Conservation (phyloP, 805 yeast species). For the Wickerhamiella occidentalis region DNA sequence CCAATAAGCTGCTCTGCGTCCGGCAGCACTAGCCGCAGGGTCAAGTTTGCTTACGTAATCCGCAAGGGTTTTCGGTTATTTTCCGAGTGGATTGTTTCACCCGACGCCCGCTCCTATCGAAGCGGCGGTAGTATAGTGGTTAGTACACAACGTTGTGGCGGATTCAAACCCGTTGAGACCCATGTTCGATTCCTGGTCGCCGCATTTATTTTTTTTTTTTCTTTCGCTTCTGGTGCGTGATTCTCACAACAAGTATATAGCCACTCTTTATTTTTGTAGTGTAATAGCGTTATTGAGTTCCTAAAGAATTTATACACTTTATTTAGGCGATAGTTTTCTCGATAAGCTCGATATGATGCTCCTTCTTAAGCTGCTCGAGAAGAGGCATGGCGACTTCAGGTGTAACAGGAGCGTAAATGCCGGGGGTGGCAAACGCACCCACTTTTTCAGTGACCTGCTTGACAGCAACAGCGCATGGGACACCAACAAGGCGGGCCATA, state of each 20-base stretch:
- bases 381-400: slow-evolving; percentile 84
- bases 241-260: neutral
- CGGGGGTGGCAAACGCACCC: slow-evolving; percentile 66
- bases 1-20: neutral
- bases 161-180: slow-evolving; percentile 4
- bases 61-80: too few relatives aligned
- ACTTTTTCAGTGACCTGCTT: slow-evolving; percentile 55
- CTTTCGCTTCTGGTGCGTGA: neutral
- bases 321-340: slow-evolving; percentile 56
- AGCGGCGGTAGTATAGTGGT: slow-evolving; percentile 4
- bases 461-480: slow-evolving; percentile 94
- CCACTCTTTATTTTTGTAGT: neutral
- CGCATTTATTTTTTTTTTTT: neutral
- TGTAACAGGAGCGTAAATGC: slow-evolving; percentile 85
- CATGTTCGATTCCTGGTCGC: slow-evolving; percentile 4
- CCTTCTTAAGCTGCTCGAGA: slow-evolving; percentile 81
- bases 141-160: slow-evolving; percentile 4
- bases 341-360: slow-evolving; percentile 72
- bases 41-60: too few relatives aligned
- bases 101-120: too few relatives aligned
- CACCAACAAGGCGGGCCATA: slow-evolving; percentile 97
- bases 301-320: neutral
- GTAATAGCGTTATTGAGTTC: too few relatives aligned
- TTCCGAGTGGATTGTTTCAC: too few relatives aligned
- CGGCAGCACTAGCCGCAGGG: neutral